phyloP scores from a whole-genome alignment of 2,329 filamentous ascomycete species.

The Epicoccum sorghinum region DNA sequence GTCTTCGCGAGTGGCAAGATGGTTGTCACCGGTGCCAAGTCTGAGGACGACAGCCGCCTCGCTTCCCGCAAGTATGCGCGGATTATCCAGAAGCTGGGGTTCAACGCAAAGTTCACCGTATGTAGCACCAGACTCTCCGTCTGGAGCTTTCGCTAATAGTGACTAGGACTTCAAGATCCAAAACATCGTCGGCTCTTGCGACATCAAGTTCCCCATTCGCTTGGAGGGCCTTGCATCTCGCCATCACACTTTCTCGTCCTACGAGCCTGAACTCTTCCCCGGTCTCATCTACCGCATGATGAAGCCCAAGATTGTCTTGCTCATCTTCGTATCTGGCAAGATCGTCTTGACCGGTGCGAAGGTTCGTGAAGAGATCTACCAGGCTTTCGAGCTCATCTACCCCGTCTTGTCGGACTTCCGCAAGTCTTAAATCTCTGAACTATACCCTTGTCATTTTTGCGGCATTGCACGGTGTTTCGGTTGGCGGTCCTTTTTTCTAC shows the following conservation, averaged over 20 bases:
- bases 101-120: conserved; percentile 95
- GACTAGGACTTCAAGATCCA: conserved; percentile 85
- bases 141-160: conserved; percentile 24
- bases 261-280: conserved; percentile 97
- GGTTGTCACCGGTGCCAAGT: conserved; percentile 98
- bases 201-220: conserved; percentile 99
- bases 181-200: conserved; percentile 97
- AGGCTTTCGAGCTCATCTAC: conserved; percentile 48
- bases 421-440: conserved; percentile 57
- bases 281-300: conserved; percentile 99
- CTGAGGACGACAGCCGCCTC: conserved; percentile 96
- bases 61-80: conserved; percentile 97
- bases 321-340: conserved; percentile 98
- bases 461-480: conserved; percentile 50
- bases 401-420: conserved; percentile 61
- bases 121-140: conserved; percentile 25
- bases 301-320: conserved; percentile 97
- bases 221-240: conserved; percentile 93
- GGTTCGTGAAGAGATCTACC: conserved; percentile 88
- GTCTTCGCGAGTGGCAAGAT: conserved; percentile 99
- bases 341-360: conserved; percentile 98
- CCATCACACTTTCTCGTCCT: conserved; percentile 95
- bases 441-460: conserved; percentile 39
- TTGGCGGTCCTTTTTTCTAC: conserved; percentile 26
- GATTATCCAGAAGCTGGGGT: conserved; percentile 99